Evolutionary conservation across 1,284 basidiomycete species (phyloP), one percentile per base, ranked within the genome.

Genomic region (Neotropicomus parvogracilis): DNA sequence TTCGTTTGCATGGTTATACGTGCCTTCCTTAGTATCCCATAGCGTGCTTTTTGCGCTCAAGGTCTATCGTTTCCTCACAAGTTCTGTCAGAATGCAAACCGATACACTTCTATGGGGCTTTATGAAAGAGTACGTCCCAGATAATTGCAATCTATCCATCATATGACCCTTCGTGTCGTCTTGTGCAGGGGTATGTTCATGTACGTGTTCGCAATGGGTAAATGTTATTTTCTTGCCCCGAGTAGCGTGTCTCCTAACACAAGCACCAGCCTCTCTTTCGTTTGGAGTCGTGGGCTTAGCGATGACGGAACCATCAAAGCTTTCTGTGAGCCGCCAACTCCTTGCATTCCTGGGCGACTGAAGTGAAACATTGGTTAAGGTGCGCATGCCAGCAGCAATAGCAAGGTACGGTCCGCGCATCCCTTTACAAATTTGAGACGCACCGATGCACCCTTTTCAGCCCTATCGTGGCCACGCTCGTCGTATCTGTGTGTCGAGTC

Each of bases 121-220:
- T 24, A n/a, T 54, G 3, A 54, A 54, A 46, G 53, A 55, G 53
- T 52, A 20, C 13, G 43, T 54, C 35, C 14, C 28, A 35, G 6
- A 3, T 19, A n/a, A 33, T 27, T 8, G 8, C 24, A 24, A 24
- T 8, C 29, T 33, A 16, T 34, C 5, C 11, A 19, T 20, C 16
- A 14, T 39, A n/a, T 52, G 17, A 55, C 35, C n/a, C 38, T 2
- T 16, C 21, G 13, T 16, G 6, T 20, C 9, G 24, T 37, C 24
- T 47, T n/a, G 12, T 27, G 17, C 27, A 56, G 49, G 39, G 53
- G 52, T 12, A 55, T 54, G 44, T 44, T 54, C 20, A 54, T 54
- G 53, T 56, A 48, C 21, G 45, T 35, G 29, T 56, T 44, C 11
- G 44, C 50, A 24, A 24, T 38, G 27, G 36, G 43, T 52, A 35